Conservation (phyloP, 371 early-diverging fungal genomes). For the Gilbertella persicaria region DNA sequence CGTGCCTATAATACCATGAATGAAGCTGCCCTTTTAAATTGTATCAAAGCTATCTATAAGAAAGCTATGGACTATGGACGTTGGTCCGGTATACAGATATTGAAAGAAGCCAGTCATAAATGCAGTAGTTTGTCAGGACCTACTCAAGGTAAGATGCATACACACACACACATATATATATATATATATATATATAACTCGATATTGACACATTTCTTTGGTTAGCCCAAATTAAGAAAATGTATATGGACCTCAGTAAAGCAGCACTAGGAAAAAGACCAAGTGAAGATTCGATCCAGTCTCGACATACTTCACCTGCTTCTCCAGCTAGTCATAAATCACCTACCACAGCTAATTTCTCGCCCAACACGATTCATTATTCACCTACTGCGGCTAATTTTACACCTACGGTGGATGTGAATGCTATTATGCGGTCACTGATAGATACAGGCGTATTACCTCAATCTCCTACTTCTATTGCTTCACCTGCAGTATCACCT, state of each 20-base stretch:
- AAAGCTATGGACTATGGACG: constrained; percentile 25
- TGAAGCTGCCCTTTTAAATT: constrained; percentile 30
- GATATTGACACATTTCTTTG: no score
- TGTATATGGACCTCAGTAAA: constrained; percentile 11
- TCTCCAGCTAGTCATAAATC: background rate
- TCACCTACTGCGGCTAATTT: background rate
- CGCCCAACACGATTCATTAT: background rate
- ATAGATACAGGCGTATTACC: background rate
- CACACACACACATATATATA: no score
- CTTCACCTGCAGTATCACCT: constrained; percentile 1
- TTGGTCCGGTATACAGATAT: constrained; percentile 34
- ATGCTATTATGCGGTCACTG: background rate
- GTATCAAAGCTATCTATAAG: constrained; percentile 25
- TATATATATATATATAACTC: no score
- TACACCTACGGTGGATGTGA: background rate
- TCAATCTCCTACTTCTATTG: constrained; percentile 1
- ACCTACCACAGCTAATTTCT: background rate
- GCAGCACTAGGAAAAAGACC: constrained; percentile 5
- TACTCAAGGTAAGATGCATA: constrained; percentile 25
- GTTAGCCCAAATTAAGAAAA: constrained; percentile 5
- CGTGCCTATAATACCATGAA: constrained; percentile 31
- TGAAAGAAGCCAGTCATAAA: constrained; percentile 17
- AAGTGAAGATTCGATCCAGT: constrained; percentile 4
- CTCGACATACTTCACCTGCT: constrained; percentile 3
- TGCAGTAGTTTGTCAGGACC: constrained; percentile 6